Evolutionary conservation across 179 eudicot genomes (phyloP), one percentile per base, ranked within the genome.

Genomic region (Camellia oleifera): DNA sequence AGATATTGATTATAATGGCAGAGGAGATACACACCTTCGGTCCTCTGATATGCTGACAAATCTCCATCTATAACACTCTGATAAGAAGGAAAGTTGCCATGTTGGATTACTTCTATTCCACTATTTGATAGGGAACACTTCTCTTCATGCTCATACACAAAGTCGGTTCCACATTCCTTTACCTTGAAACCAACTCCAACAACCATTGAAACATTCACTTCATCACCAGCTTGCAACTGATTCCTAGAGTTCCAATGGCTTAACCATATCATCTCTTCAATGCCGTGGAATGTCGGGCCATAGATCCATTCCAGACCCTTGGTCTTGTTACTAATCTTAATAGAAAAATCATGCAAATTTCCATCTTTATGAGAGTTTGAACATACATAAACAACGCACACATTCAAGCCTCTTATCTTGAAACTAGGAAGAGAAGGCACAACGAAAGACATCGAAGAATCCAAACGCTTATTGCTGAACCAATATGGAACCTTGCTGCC

Each of bases 301-400:
- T 77, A 77, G 61, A 15, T 66, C 79, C 79, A 77, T 5, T 62
- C 53, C 15, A 77, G 20, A 65, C 61, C 72, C 61, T 65, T 77
- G 13, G 72, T 77, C 23, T 50, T 64, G 18, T 77, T 77, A 14
- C 60, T 77, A 12, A 65, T 11, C 48, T 66, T 77, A 50, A 77
- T 58, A 56, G 52, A 9, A 14, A 77, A 77, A 17, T 63, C 58
- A 46, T 54, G 20, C 56, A 58, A 46, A 5, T n/a, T 32, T 3
- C 53, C 53, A 60, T 42, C 52, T 57, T 44, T 57, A 17, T 42
- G 67, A 75, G 14, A 15, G 15, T 73, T 15, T 5, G 48, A 56
- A 54, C 64, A 26, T 40, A 4, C 44, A 77, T 77, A 77, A 14
- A 65, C 79, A 65, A 77, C 72, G 32, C 79, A 77, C 4, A 64